phyloP scores from a whole-genome alignment of 2,329 filamentous ascomycete species.

The Fusarium albosuccineum region DNA sequence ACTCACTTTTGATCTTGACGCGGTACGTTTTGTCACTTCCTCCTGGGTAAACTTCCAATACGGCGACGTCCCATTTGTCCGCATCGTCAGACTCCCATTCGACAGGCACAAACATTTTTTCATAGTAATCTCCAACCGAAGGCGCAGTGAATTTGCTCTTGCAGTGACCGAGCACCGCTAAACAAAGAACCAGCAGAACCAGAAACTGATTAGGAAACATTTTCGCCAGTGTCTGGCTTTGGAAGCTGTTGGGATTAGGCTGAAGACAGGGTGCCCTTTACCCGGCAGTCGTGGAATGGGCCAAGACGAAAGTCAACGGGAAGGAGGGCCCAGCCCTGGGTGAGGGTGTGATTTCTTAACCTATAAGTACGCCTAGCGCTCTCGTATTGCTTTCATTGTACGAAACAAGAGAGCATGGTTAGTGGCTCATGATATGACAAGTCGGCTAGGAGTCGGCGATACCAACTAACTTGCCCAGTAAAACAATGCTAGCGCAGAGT shows the following conservation, averaged over 20 bases:
- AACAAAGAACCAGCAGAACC: neutral
- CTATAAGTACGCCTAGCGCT: too few relatives aligned
- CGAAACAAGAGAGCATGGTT: too few relatives aligned
- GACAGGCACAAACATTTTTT: too few relatives aligned
- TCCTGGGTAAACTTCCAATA: neutral
- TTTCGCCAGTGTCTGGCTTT: neutral
- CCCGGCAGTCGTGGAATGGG: too few relatives aligned
- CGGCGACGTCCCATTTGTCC: neutral
- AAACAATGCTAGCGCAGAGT: too few relatives aligned
- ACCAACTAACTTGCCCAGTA: neutral
- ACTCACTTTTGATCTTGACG: neutral
- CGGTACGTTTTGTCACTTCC: neutral
- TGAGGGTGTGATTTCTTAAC: too few relatives aligned
- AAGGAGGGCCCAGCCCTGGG: too few relatives aligned
- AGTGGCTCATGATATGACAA: neutral
- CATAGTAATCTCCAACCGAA: neutral
- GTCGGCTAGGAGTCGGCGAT: neutral
- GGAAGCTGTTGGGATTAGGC: neutral
- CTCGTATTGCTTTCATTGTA: too few relatives aligned
- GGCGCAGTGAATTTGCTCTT: neutral
- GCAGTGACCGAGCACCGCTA: neutral
- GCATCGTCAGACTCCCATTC: neutral
- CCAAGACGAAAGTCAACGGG: too few relatives aligned
- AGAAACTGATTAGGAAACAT: neutral
- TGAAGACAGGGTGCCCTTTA: too few relatives aligned